These are phyloP conservation scores for Colletotrichum endophyticum DNA, from an alignment of 2,329 filamentous ascomycete genomes.

Conservation along the genomic window DNA sequence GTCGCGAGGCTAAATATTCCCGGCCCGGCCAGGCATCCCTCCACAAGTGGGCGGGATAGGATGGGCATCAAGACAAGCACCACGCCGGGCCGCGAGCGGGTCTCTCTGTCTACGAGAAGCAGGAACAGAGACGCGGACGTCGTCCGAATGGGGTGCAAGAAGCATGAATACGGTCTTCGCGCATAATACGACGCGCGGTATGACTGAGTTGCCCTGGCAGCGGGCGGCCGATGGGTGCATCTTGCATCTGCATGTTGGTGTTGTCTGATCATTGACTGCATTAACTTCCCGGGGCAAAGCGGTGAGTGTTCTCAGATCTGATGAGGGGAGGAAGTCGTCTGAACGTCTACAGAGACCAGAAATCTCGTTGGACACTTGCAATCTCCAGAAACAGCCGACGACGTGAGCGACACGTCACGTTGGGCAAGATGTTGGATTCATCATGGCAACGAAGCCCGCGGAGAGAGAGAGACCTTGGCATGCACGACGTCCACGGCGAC, in stretches of 20 bases:
- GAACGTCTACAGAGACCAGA: not conserved
- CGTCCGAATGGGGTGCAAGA: not conserved
- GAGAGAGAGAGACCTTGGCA: not conserved
- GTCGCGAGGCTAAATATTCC: not conserved
- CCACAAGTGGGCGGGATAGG: not conserved
- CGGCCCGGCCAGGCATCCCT: not conserved
- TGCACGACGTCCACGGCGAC: not conserved
- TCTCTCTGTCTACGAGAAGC: not conserved
- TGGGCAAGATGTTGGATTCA: not conserved
- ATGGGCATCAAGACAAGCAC: not conserved
- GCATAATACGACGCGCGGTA: not conserved
- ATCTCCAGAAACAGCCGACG: not conserved
- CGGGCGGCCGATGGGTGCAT: not conserved
- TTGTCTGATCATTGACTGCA: not conserved
- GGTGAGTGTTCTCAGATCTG: too few relatives aligned
- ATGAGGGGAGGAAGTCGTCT: not conserved
- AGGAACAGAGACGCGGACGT: not conserved
- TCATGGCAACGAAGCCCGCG: not conserved
- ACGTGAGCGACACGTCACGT: not conserved
- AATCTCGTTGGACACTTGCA: not conserved
- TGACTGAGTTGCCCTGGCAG: not conserved
- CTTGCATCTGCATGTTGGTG: not conserved
- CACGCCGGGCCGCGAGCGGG: not conserved
- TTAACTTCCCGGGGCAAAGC: not conserved
- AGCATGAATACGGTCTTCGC: not conserved